Evolutionary conservation across 2,329 filamentous ascomycete species (phyloP).

Genomic region (Penicillium hordei): DNA sequence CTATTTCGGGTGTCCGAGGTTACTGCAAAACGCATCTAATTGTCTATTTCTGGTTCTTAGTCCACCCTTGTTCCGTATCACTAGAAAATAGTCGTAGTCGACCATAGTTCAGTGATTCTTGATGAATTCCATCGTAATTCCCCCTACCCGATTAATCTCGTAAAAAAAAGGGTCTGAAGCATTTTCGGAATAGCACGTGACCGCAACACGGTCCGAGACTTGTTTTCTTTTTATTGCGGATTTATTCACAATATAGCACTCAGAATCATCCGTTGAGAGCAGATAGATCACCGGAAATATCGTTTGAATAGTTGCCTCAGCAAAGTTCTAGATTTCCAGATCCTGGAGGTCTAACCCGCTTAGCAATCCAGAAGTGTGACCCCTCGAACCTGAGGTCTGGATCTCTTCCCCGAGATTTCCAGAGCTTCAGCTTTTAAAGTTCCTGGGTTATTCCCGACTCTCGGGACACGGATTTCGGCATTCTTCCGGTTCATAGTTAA

Average conservation of each 20-base stretch:
- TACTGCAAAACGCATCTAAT: background rate
- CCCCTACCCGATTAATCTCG: background rate
- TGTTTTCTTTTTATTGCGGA: background rate
- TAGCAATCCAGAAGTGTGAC: constrained; percentile 4
- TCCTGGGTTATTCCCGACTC: background rate
- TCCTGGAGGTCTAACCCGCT: background rate
- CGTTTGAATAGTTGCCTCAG: background rate
- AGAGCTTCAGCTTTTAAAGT: background rate
- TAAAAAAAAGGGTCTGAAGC: background rate
- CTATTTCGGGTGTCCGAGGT: background rate
- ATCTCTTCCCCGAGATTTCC: background rate
- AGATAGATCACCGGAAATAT: background rate
- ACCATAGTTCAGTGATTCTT: background rate
- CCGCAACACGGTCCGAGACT: background rate
- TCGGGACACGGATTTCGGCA: background rate
- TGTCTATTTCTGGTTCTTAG: background rate
- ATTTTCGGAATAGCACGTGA: background rate
- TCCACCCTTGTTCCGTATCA: background rate
- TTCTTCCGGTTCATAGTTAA: background rate
- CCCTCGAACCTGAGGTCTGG: background rate
- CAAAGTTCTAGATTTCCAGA: background rate
- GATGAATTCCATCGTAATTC: background rate
- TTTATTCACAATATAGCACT: background rate
- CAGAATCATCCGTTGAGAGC: background rate
- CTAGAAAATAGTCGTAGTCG: no score